Evolutionary conservation across 352 stramenopile species (phyloP), one percentile per base, ranked within the genome.

Genomic region (Phytopythium chamaehyphon): DNA sequence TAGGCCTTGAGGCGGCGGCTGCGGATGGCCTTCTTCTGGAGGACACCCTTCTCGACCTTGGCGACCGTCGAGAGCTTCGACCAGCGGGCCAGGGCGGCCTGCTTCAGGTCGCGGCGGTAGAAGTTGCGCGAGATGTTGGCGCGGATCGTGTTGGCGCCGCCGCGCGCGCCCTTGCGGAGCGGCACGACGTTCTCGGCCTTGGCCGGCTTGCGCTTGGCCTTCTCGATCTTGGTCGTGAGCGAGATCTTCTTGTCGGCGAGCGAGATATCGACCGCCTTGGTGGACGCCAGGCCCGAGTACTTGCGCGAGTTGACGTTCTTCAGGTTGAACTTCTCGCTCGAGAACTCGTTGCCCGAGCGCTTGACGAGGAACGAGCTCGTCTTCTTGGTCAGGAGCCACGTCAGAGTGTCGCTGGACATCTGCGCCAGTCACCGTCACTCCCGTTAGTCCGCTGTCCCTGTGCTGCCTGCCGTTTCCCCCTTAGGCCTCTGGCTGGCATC

Each of bases 351-450:
- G 70, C 72, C 69, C 57, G 83, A 87, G 56, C 88, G 80, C 86
- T 98, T 98, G 62, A 97, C 86, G 43, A 98, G 77, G 78, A 98
- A 98, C 59, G 76, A 97, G 68, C 83, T 98, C 62, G 97, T 98
- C 61, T 96, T 95, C 80, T 97, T 96, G 64, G 96, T 95, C 60
- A 98, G 66, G 76, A 98, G 86, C 96, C 96, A 99, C 55, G 95
- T 93, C 57, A 99, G 90, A 55, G 91, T 91, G 89, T 98, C 90
- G 73, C 65, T 89, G 58, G 79, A 90, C 83, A 94, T 94, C 81
- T 92, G 55, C 43, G 38, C 11, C 28, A 16, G 18, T 51, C 44
- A 24, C 44, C 28, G 28, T 9, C 5, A 33, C n/a, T n/a, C n/a
- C n/a, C n/a, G n/a, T n/a, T n/a, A n/a, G n/a, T n/a, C n/a, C n/a